Conservation (phyloP, 106 monocot species). For the Dioscorea dumetorum region DNA sequence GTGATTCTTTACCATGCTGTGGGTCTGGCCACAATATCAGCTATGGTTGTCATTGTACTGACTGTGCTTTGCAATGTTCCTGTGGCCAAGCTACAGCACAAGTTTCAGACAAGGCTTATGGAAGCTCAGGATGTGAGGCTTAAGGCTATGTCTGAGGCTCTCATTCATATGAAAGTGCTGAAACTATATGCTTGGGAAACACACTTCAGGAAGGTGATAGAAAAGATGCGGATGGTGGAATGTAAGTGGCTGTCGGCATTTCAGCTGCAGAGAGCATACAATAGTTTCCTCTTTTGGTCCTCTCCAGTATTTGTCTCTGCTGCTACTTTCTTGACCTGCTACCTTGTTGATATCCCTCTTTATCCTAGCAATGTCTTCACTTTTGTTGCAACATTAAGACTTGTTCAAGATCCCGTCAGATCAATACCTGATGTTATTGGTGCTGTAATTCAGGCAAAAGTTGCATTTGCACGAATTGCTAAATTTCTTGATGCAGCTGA, state of each 20-base stretch:
- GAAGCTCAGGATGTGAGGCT: constrained; percentile 75
- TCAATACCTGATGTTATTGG: constrained; percentile 79
- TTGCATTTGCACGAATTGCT: constrained; percentile 58
- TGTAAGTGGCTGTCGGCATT: constrained; percentile 71
- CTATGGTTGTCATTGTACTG: constrained; percentile 53
- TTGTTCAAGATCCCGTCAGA: constrained; percentile 84
- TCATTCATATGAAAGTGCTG: constrained; percentile 87
- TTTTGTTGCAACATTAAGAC: constrained; percentile 76
- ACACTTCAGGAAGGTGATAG: constrained; percentile 56
- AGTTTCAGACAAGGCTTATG: constrained; percentile 84
- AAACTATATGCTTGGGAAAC: constrained; percentile 98
- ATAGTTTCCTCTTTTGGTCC: constrained; percentile 77
- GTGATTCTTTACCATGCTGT: constrained; percentile 73
- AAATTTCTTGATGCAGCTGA: constrained; percentile 84
- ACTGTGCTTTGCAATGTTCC: constrained; percentile 74
- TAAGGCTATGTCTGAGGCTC: constrained; percentile 82
- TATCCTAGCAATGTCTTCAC: constrained; percentile 84
- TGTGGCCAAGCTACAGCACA: constrained; percentile 68
- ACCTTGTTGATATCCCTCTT: constrained; percentile 50
- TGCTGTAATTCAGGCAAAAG: constrained; percentile 73
- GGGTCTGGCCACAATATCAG: constrained; percentile 67
- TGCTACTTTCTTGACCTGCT: constrained; percentile 71
- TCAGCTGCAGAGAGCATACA: constrained; percentile 65
- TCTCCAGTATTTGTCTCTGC: constrained; percentile 86
- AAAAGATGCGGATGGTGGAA: constrained; percentile 50